Base-by-base conservation (phyloP, 768 basidiomycete species). In the Agrocybe praecox region DNA sequence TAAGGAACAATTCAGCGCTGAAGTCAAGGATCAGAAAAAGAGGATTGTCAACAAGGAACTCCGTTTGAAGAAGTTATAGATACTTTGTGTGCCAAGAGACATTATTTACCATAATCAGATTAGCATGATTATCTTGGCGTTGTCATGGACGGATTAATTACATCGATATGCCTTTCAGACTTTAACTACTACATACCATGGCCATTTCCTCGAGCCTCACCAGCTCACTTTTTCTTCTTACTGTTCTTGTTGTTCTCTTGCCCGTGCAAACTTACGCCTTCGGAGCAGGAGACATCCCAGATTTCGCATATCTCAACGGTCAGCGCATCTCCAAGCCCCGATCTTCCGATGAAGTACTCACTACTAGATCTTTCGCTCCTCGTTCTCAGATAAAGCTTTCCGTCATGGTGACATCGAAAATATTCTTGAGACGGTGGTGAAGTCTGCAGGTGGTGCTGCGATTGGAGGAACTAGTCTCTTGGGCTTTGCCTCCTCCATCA, bases 321-420 rank as follows among this genome's bases (percentile, higher is more conserved):
- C 52, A 53, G 74, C 69, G 19, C 48, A 46, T 45, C 50, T 21
- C 26, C 23, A 22, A 43, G 46, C 26, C 24, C 15, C 34, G 17
- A 42, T 21, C 5, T 36, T n/a, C 21, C n/a, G 36, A 40, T 40
- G 12, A 6, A n/a, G 33, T 40, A 40, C 36, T 40, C 29, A 43
- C 23, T 55, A 18, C 44, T 56, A 57, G 26, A 60, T 32, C 34
- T 21, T 19, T 42, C 9, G 26, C 4, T 29, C 26, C 26, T 45
- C 23, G 59, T 45, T 17, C 45, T 22, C 61, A 83, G 84, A 84
- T 69, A 89, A 87, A 68, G 88, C 89, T 0, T 91, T 86, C 70
- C 76, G 88, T 49, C 88, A 90, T 75, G 87, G 88, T 14, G 89
- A 91, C 65, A 89, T 90, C 48, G 88, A 90, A 72, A 82, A 83